Evolutionary conservation across 2,329 filamentous ascomycete species (phyloP), one percentile per base, ranked within the genome.

Genomic region (Aspergillus brunneoviolaceus): DNA sequence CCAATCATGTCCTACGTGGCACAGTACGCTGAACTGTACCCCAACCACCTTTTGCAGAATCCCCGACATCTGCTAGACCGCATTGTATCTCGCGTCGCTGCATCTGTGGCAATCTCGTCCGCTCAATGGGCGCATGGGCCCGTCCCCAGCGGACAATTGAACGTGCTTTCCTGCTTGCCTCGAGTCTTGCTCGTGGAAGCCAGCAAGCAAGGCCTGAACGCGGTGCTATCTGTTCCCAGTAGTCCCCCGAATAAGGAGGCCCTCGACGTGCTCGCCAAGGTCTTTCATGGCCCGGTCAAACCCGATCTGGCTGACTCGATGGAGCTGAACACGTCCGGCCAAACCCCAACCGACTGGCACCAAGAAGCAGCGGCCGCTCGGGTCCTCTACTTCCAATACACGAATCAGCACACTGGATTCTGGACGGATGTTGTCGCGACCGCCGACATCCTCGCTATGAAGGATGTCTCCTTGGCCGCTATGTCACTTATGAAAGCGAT

Each of bases 1-100:
- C 80, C 82, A 4, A 79, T 84, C 21, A 84, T 84, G 63, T 79
- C 82, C 51, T 87, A 87, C 69, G 76, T 87, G 50, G 79, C 83
- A 39, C 80, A 80, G 58, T 87, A 86, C 68, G 82, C 81, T 7
- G 79, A 80, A 33, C 73, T 73, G 3, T 86, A 86, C 57, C 82
- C 83, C 2, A 79, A 82, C 31, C 82, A 86, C 67, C 81, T 86
- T 56, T 75, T 85, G 39, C 76, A 78, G 31, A 74, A 67, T 29
- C 69, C 73, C 1, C 65, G 73, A 5, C 73, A 79, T 51, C 51
- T 78, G 10, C 71, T 81, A 48, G 74, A 79, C 49, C 71, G 74
- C 21, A 79, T 86, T 49, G 73, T 82, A 14, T 69, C 75, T n/a
- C 78, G 80, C 21, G 76, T 86, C 10, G 71, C 77, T 16, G 71